These are phyloP conservation scores for Arabidopsis arenosa DNA, from an alignment of 345 rosid genomes.

Conservation along the genomic window DNA sequence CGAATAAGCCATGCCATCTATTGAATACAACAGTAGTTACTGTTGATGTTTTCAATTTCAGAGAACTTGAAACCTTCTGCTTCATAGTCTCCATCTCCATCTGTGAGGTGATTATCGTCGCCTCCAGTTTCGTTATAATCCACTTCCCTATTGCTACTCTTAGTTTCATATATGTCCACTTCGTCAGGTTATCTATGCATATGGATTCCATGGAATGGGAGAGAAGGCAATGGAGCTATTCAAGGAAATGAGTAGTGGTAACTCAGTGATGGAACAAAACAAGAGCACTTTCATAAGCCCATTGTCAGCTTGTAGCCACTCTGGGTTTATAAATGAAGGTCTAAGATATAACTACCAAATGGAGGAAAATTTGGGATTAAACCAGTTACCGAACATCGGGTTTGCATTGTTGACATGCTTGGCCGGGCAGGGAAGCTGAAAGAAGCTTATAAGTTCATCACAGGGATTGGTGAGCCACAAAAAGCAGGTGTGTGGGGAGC, in stretches of 20 bases:
- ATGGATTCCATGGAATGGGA: constrained; percentile 58
- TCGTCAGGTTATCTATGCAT: constrained; percentile 61
- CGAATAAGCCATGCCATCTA: no score
- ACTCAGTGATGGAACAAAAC: constrained; percentile 46
- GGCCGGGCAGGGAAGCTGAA: constrained; percentile 59
- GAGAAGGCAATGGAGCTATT: constrained; percentile 56
- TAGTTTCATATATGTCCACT: no score
- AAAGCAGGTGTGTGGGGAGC: constrained; percentile 65
- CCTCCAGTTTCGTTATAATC: no score
- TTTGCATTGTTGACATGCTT: constrained; percentile 60
- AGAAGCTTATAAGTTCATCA: constrained; percentile 59
- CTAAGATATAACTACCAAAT: constrained; percentile 53
- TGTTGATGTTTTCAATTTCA: no score
- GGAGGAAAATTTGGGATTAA: constrained; percentile 50
- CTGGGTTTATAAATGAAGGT: constrained; percentile 56
- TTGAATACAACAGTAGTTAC: no score
- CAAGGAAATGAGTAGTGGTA: constrained; percentile 44
- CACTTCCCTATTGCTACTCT: no score
- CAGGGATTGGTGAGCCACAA: constrained; percentile 40
- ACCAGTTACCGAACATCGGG: constrained; percentile 55
- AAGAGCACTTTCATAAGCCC: constrained; percentile 58
- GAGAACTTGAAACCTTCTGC: no score
- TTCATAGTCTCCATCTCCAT: no score
- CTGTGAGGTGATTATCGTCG: no score
- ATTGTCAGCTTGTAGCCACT: constrained; percentile 63